phyloP scores from a whole-genome alignment of 176 grass and related monocot genomes.

The Oryza meyeriana region DNA sequence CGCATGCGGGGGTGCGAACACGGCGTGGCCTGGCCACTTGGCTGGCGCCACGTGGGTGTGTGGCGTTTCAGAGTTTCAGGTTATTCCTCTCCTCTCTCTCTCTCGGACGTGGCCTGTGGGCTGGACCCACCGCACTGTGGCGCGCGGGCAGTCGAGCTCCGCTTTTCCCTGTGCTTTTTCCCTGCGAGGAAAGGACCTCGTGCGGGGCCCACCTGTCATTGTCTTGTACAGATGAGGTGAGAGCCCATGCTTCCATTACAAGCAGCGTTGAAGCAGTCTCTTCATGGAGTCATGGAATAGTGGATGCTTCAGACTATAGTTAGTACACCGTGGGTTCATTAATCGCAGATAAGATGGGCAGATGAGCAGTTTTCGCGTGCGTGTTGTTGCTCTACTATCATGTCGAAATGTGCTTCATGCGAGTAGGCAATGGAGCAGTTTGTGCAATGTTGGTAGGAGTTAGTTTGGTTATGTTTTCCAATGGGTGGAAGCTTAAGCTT shows the following conservation, averaged over 20 bases:
- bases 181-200: too few species aligned
- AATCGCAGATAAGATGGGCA: neutral
- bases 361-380: neutral
- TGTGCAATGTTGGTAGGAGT: slow-evolving; percentile 19
- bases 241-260: neutral
- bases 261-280: neutral
- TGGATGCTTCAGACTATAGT: too few species aligned
- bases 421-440: neutral
- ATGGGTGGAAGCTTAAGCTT: neutral
- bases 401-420: slow-evolving; percentile 2
- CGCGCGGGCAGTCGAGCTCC: too few species aligned
- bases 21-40: neutral
- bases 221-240: neutral
- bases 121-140: neutral
- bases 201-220: neutral
- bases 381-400: neutral
- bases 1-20: neutral
- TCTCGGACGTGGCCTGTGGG: neutral
- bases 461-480: neutral
- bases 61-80: neutral
- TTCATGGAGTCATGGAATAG: too few species aligned
- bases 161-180: neutral
- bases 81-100: neutral
- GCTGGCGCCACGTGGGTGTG: neutral
- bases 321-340: neutral